Conservation (phyloP, 768 basidiomycete species). For the Pleurotus tuoliensis region DNA sequence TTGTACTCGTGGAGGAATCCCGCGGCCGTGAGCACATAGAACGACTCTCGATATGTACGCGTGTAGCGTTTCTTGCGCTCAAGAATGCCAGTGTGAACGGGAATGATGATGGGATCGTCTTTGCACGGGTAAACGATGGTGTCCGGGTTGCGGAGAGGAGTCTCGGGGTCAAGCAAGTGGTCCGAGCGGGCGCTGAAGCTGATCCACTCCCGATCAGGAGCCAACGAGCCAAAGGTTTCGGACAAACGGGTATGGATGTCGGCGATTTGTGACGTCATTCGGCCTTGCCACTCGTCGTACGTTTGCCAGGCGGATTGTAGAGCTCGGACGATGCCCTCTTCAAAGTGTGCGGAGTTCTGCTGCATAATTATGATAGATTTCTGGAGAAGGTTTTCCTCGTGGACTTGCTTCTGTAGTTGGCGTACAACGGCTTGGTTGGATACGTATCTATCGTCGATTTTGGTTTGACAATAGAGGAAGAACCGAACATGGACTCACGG, state of each 20-base stretch:
- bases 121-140: constrained; percentile 84
- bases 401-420: constrained; percentile 88
- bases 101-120: constrained; percentile 79
- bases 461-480: neutral
- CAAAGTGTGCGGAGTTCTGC: constrained; percentile 94
- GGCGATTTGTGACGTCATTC: constrained; percentile 70
- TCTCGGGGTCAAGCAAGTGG: constrained; percentile 95
- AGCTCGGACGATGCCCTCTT: constrained; percentile 92
- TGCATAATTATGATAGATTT: constrained; percentile 99
- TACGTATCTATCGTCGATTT: constrained; percentile 43
- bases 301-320: constrained; percentile 97
- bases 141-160: constrained; percentile 79
- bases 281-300: constrained; percentile 90
- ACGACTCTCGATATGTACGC: constrained; percentile 77
- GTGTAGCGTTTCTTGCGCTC: constrained; percentile 98
- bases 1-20: constrained; percentile 94
- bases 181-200: constrained; percentile 90
- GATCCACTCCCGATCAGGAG: constrained; percentile 93
- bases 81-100: constrained; percentile 86
- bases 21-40: constrained; percentile 90
- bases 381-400: constrained; percentile 97
- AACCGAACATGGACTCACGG: constrained; percentile 50
- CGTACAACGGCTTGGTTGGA: constrained; percentile 68
- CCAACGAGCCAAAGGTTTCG: constrained; percentile 69
- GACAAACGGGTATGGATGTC: constrained; percentile 73